Base-by-base conservation (phyloP, 2,329 filamentous ascomycete genomes). In the Pseudogymnoascus sp. region DNA sequence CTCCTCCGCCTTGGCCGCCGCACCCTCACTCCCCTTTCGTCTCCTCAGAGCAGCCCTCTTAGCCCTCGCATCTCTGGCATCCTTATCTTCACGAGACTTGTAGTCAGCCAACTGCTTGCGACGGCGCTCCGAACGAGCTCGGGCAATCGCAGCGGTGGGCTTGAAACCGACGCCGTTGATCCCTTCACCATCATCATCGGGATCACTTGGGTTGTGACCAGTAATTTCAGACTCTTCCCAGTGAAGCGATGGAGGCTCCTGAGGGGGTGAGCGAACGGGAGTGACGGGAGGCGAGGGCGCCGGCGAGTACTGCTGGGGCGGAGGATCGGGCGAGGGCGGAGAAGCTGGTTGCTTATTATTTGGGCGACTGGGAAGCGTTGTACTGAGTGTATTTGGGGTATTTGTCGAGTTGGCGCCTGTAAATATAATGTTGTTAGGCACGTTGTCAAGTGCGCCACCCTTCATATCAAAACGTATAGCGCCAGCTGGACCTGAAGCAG, bases 191-290 rank as follows among this genome's bases (percentile, higher is more conserved):
- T 88, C 85, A 67, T 88, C 85, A 64, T 88, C 84, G 64, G 81
- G 78, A 68, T 87, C 85, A 39, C 83, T 76, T 0, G 83, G 81
- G 65, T 86, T 81, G 70, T 87, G 85, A 28, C 86, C 77, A 1
- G 85, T 87, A 63, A 88, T 87, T 68, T 87, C 85, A 65, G 87
- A 81, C 65, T 86, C 83, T 67, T 84, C 83, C 85, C 85, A 88
- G 1, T 85, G 87, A 59, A 87, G 74, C 2, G 82, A 78, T 6
- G 83, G 82, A 35, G 83, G 77, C 25, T 70, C 69, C 1, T 64
- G 62, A n/a, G 12, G 7, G 18, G 9, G 28, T 20, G 47, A 32
- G n/a, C 3, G 7, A 28, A 7, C 16, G 12, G 47, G 47, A 54
- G 28, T 54, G 47, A 54, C 16, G 6, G 28, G 47, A 32, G 47